phyloP scores from a whole-genome alignment of 768 basidiomycete genomes.

The Lentinula sp. region DNA sequence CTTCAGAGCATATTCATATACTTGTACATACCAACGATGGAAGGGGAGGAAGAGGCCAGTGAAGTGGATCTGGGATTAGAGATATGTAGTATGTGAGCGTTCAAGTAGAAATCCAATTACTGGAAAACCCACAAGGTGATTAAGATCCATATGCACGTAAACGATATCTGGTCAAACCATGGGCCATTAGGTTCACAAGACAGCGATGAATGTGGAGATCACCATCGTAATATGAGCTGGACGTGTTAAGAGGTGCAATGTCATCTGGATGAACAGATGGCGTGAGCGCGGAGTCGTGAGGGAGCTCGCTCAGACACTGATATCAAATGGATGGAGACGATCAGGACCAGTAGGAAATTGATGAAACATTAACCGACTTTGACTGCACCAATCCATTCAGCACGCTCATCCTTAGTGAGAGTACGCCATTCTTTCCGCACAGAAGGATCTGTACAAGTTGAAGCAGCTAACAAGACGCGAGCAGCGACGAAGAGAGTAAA shows the following conservation, averaged over 20 bases:
- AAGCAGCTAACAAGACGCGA: no score
- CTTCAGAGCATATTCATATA: constrained; percentile 11
- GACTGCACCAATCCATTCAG: constrained; percentile 13
- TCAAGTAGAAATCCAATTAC: not conserved
- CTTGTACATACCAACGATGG: constrained; percentile 15
- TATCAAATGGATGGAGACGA: not conserved
- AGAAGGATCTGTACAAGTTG: constrained; percentile 8
- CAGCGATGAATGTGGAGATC: not conserved
- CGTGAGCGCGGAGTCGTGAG: not conserved
- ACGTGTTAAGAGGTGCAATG: constrained; percentile 13
- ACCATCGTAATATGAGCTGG: constrained; percentile 16
- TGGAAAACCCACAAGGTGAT: not conserved
- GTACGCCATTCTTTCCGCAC: constrained; percentile 14
- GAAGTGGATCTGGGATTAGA: constrained; percentile 11
- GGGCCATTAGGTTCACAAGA: not conserved
- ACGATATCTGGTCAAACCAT: constrained; percentile 9
- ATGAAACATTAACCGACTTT: constrained; percentile 3
- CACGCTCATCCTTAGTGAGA: constrained; percentile 5
- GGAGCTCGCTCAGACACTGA: constrained; percentile 14
- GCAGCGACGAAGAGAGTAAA: no score
- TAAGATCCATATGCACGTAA: constrained; percentile 15
- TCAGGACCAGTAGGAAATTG: not conserved
- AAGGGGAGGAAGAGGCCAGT: constrained; percentile 18
- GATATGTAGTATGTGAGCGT: not conserved
- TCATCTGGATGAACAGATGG: constrained; percentile 8